Evolutionary conservation across 1,284 basidiomycete species (phyloP), one percentile per base, ranked within the genome.

Genomic region (Cutaneotrichosporon cyanovorans): DNA sequence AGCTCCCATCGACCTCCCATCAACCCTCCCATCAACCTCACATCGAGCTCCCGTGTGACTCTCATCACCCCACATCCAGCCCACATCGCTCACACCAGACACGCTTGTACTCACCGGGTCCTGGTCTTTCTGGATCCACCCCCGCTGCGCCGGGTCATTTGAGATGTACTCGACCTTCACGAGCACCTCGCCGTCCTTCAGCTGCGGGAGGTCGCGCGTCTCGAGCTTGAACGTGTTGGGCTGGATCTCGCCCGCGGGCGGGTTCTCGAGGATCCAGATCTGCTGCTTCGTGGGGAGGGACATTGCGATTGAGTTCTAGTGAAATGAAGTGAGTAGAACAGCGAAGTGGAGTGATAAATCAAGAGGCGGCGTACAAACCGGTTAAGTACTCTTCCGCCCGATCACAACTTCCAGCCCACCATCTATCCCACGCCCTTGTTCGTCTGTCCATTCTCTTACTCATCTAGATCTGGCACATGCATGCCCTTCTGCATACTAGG

Each of bases 71-170:
- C n/a, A n/a, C n/a, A n/a, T n/a, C n/a, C n/a, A n/a, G n/a, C n/a
- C n/a, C n/a, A n/a, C n/a, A n/a, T n/a, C n/a, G n/a, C n/a, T n/a
- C n/a, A n/a, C n/a, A n/a, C n/a, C n/a, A n/a, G n/a, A n/a, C 25
- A 7, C 25, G 8, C 25, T 7, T 12, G 25, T 16, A 41, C 40
- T 32, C 28, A 41, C 40, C 2, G 53, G 50, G 42, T 61, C 58
- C 19, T 45, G 45, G 31, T 48, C 51, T 40, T 46, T 46, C 34
- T 57, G 45, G 45, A 66, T 66, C 64, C 63, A 67, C 10, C 50
- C 56, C 18, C 64, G 53, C 58, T 63, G 61, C 2, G 65, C 66
- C 1, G 66, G 65, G 50, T 65, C 64, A 48, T 68, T 68, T 12
- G 57, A 60, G 28, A 68, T 36, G 47, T 48, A 62, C 30, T 55